Percentiles rank a stretch among this genome's conserved stretches.
These are phyloP conservation scores for Apodospora peruviana DNA, from an alignment of 495 filamentous ascomycete genomes.

Conservation along the genomic window DNA sequence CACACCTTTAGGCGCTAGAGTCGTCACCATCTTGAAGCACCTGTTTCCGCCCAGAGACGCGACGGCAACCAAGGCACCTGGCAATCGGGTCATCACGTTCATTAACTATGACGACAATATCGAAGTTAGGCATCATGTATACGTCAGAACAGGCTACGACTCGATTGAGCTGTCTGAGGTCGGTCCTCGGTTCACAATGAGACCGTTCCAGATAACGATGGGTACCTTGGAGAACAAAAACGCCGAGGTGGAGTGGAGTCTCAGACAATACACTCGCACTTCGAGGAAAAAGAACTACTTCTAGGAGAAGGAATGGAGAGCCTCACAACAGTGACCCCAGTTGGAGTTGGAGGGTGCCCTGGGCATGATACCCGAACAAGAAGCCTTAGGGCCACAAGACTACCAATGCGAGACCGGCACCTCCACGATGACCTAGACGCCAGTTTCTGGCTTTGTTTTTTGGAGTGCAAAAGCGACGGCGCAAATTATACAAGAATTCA, in stretches of 20 bases:
- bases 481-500: too few species aligned
- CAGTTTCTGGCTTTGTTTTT: neutral
- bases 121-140: conserved; percentile 54
- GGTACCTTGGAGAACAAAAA: conserved; percentile 94
- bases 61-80: conserved; percentile 62
- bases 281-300: conserved; percentile 90
- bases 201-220: conserved; percentile 85
- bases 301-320: conserved; percentile 26
- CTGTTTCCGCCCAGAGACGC: conserved; percentile 87
- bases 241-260: conserved; percentile 92
- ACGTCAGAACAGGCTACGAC: conserved; percentile 69
- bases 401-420: neutral
- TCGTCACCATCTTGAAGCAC: conserved; percentile 90
- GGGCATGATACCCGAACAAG: neutral
- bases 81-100: conserved; percentile 88
- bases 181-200: conserved; percentile 93
- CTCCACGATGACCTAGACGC: neutral
- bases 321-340: neutral
- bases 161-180: conserved; percentile 93
- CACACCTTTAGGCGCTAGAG: conserved; percentile 71
- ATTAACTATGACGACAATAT: conserved; percentile 89
- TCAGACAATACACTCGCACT: conserved; percentile 92
- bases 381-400: too few species aligned
- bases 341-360: neutral
- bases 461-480: too few species aligned